Conservation (phyloP, 2,329 filamentous ascomycete genomes). For the Aspergillus uvarum region DNA sequence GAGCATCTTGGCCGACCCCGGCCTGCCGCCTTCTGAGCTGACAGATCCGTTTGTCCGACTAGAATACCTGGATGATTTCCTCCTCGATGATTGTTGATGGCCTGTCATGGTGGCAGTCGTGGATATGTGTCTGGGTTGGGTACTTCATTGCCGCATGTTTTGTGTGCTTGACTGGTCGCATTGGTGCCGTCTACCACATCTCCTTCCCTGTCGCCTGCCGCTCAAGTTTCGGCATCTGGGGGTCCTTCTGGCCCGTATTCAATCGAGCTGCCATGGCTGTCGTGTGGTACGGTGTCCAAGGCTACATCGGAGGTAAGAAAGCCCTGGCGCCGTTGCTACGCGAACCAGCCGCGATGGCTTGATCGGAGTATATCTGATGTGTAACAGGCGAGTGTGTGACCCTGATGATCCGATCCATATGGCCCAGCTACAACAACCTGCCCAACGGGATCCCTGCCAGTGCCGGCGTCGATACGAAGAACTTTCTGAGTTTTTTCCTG, state of each 20-base stretch:
- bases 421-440: conserved; percentile 61
- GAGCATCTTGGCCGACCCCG: neutral
- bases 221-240: conserved; percentile 85
- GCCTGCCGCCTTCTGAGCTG: neutral
- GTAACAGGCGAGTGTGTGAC: conserved; percentile 70
- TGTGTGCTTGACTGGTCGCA: conserved; percentile 74
- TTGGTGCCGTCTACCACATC: conserved; percentile 84
- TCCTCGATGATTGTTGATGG: conserved; percentile 76
- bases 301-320: conserved; percentile 67
- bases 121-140: conserved; percentile 84
- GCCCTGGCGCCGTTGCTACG: neutral
- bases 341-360: neutral
- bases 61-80: conserved; percentile 92
- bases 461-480: conserved; percentile 71
- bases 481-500: conserved; percentile 79
- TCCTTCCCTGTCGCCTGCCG: conserved; percentile 80
- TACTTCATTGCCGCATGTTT: conserved; percentile 76
- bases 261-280: conserved; percentile 86
- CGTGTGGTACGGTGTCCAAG: conserved; percentile 76
- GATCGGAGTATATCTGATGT: conserved; percentile 3
- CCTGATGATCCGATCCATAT: conserved; percentile 84
- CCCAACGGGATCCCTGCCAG: conserved; percentile 64
- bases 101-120: conserved; percentile 88
- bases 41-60: neutral
- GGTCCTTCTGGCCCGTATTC: conserved; percentile 82